These are phyloP conservation scores for Trichoderma endophyticum DNA, from an alignment of 2,329 filamentous ascomycete species.

Conservation along the genomic window DNA sequence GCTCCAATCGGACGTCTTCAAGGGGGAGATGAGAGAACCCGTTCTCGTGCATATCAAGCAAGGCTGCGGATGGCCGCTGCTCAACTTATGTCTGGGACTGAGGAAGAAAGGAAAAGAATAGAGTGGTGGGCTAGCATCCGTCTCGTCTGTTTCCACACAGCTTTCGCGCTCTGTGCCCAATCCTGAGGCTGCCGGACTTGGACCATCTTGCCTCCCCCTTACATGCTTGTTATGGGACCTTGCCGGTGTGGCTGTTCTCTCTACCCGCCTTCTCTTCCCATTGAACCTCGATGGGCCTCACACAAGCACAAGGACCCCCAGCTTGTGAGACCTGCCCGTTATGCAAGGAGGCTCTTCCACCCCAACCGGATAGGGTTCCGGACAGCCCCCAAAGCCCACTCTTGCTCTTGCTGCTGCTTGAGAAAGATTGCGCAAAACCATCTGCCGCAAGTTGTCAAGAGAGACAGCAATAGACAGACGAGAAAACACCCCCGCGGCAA, in stretches of 20 bases:
- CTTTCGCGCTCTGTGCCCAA: not conserved
- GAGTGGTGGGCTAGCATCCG: not conserved
- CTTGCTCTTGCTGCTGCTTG: not conserved
- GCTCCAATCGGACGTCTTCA: not conserved
- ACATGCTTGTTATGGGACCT: not conserved
- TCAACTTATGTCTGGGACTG: not conserved
- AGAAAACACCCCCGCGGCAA: not conserved
- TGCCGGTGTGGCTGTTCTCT: slow-evolving; percentile 2
- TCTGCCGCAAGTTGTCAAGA: not conserved
- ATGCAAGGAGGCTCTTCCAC: not conserved
- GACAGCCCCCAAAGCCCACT: slow-evolving; percentile 4
- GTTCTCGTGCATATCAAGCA: not conserved
- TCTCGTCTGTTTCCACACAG: not conserved
- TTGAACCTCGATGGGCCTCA: not conserved
- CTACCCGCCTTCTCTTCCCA: not conserved
- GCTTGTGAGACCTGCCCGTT: not conserved
- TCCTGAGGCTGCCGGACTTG: not conserved
- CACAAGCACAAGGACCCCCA: not conserved
- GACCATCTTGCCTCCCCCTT: slow-evolving; percentile 3
- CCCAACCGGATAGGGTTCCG: slow-evolving; percentile 6
- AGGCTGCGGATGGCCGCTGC: not conserved
- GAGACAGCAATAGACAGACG: not conserved
- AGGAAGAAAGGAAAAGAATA: not conserved
- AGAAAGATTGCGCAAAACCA: not conserved
- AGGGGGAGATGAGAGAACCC: not conserved